Percentiles rank a stretch among this genome's conserved stretches.
Evolutionary conservation across 805 yeast species (phyloP).

Genomic region (Yamadazyma kitorensis): DNA sequence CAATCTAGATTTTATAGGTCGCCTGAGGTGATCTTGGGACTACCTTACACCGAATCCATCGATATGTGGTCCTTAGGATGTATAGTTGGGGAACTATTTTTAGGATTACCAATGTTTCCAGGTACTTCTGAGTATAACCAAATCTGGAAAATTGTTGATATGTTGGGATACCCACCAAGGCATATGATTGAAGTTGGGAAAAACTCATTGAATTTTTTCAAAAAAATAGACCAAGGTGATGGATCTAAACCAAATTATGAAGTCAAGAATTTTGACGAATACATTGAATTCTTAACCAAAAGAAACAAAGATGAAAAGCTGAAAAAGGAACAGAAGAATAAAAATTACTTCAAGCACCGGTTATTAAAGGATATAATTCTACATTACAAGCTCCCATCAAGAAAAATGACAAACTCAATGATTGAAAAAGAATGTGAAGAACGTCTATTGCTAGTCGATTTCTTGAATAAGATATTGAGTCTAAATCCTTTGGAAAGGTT

Average conservation of each 20-base stretch:
- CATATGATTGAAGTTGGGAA: constrained; percentile 98
- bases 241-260: constrained; percentile 27
- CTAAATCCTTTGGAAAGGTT: constrained; percentile 91
- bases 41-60: constrained; percentile 88
- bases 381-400: constrained; percentile 67
- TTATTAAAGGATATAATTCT: constrained; percentile 69
- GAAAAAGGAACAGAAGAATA: constrained; percentile 70
- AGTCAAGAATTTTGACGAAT: constrained; percentile 36
- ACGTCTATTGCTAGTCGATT: constrained; percentile 70
- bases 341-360: constrained; percentile 70
- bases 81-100: constrained; percentile 82
- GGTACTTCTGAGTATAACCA: constrained; percentile 95
- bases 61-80: constrained; percentile 99
- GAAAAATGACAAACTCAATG: constrained; percentile 50
- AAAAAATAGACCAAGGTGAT: constrained; percentile 28
- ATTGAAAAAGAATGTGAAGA: constrained; percentile 72
- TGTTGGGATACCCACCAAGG: constrained; percentile 83
- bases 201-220: constrained; percentile 68
- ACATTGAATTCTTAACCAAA: constrained; percentile 24
- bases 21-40: constrained; percentile 89
- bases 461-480: constrained; percentile 72
- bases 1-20: constrained; percentile 92
- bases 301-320: constrained; percentile 25
- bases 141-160: constrained; percentile 73
- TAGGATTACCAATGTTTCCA: constrained; percentile 92